A percentile compares a stretch with the other conserved stretches of the same genome.
Conservation (phyloP, 352 stramenopile genomes). For the Phytophthora agathidicida region DNA sequence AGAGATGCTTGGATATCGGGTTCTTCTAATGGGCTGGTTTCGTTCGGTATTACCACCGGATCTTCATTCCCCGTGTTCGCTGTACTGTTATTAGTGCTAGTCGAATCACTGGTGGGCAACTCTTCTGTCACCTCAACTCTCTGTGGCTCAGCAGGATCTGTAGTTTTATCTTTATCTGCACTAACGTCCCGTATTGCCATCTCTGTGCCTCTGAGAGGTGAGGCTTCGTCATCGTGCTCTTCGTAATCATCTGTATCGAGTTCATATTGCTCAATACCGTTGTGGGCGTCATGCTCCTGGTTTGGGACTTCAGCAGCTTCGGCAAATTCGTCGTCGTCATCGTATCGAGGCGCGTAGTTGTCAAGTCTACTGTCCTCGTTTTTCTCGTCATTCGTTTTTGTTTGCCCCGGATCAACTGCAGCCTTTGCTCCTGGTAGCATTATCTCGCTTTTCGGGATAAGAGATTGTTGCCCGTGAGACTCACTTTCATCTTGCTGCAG, state of each 20-base stretch:
- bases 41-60: background rate
- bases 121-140: background rate
- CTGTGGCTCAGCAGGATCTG: background rate
- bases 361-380: background rate
- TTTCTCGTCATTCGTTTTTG: background rate
- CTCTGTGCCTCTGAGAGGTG: background rate
- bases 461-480: background rate
- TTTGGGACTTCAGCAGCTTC: background rate
- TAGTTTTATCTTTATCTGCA: background rate
- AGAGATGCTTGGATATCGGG: background rate
- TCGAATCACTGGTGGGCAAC: background rate
- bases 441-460: background rate
- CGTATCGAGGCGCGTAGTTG: constrained; percentile 13
- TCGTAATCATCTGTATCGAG: constrained; percentile 12
- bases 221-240: background rate
- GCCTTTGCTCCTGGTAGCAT: background rate
- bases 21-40: background rate
- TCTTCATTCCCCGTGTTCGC: background rate
- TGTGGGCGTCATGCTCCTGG: background rate
- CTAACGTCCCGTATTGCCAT: background rate
- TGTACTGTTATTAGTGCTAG: background rate
- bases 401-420: background rate
- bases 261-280: constrained; percentile 1
- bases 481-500: constrained; percentile 18
- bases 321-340: constrained; percentile 28